Evolutionary conservation across 1,284 basidiomycete species (phyloP), one percentile per base, ranked within the genome.

Genomic region (Polyporus tsugae): DNA sequence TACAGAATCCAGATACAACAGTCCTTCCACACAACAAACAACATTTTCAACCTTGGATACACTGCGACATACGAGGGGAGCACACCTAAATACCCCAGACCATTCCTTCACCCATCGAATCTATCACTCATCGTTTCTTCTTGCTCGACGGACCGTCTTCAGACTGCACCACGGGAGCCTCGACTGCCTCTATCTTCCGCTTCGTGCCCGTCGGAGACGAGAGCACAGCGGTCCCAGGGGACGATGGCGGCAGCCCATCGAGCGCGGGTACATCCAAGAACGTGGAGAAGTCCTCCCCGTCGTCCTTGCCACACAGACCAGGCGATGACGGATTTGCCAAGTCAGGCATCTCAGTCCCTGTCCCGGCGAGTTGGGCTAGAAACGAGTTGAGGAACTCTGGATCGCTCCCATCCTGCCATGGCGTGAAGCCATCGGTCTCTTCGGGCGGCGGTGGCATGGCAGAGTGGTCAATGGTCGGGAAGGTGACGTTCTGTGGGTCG

Each of bases 171-270:
- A 65, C 62, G 36, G 75, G 71, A 19, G 76, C 70, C 33, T 82
- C 81, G 46, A 71, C 70, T 15, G 77, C 77, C 13, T 87, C 85
- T 39, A 84, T 83, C 75, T 87, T 86, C 69, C 86, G 84, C 75
- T 88, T 88, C 71, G 80, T 76, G 49, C 79, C 77, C 1, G 57
- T 36, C 5, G 71, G 71, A 7, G 71, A 72, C 39, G 62, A 35
- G 25, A 19, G 25, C 60, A 60, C 66, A 46, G n/a, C 66, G 58
- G 29, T 66, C 60, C 70, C 65, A 29, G 69, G 36, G 5, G 60
- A 73, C 72, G n/a, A 5, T 33, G 63, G 0, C 39, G 52, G 35
- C 41, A 11, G 36, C 22, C 29, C 58, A 7, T 67, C 69, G 39
- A 62, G 61, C 33, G 74, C 73, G 1, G 82, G 80, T 53, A 83